Conservation (phyloP, 371 early-diverging fungal species). For the Astathelohania contejeani region DNA sequence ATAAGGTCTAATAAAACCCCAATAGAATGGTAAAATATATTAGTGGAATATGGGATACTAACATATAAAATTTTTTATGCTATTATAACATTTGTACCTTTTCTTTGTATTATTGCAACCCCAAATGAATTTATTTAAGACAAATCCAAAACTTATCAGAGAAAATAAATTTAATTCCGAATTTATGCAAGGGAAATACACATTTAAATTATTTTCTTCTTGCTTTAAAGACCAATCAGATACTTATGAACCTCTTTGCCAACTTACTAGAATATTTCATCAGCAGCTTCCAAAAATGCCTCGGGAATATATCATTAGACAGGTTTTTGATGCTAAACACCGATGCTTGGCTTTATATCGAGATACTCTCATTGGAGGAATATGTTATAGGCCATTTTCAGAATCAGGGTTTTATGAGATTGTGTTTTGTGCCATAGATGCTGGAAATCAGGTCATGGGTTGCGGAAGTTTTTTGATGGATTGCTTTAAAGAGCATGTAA, state of each 20-base stretch:
- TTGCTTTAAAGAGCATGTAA: conserved; percentile 46
- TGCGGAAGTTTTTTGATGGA: conserved; percentile 47
- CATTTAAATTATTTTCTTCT: no score
- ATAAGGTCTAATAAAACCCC: conserved; percentile 54
- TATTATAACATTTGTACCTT: no score
- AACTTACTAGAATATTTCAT: no score
- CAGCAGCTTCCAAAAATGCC: conserved; percentile 98
- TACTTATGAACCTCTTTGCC: no score
- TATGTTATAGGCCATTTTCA: conserved; percentile 78
- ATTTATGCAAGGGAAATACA: no score
- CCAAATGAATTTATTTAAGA: no score
- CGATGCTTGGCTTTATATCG: conserved; percentile 19
- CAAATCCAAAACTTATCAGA: no score
- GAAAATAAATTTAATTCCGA: no score
- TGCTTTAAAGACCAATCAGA: no score
- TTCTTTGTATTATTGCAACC: no score
- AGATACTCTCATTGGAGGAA: conserved; percentile 68
- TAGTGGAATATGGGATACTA: no score
- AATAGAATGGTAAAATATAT: conserved; percentile 65
- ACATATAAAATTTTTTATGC: no score
- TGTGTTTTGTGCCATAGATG: conserved; percentile 88
- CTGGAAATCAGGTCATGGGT: conserved; percentile 79
- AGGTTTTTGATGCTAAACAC: conserved; percentile 73
- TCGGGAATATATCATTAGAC: conserved; percentile 81
- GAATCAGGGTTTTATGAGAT: conserved; percentile 83